phyloP scores from a whole-genome alignment of 2,329 filamentous ascomycete species.

The Cyphellophora attinorum region DNA sequence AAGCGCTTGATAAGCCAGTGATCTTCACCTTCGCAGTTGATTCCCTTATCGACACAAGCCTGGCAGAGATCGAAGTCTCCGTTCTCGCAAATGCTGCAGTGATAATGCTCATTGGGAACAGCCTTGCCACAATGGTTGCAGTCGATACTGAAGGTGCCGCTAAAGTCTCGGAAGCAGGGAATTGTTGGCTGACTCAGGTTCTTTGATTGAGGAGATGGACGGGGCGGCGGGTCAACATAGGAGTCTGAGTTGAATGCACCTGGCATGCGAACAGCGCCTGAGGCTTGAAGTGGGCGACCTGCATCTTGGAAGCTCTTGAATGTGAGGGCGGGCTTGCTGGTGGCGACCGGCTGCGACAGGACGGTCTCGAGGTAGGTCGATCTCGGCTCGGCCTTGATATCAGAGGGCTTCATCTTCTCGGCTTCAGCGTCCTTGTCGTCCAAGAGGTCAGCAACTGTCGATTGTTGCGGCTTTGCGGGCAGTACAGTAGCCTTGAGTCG shows the following conservation, averaged over 20 bases:
- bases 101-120: constrained; percentile 77
- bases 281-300: constrained; percentile 9
- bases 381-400: constrained; percentile 15
- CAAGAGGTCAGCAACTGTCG: constrained; percentile 2
- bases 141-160: constrained; percentile 66
- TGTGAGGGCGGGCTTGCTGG: constrained; percentile 3
- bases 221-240: constrained; percentile 4
- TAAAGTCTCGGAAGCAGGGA: constrained; percentile 24
- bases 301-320: constrained; percentile 13
- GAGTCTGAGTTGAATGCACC: constrained; percentile 11
- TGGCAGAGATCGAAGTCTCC: constrained; percentile 93
- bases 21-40: constrained; percentile 64
- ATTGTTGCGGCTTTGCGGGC: constrained; percentile 13
- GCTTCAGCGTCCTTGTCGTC: constrained; percentile 7
- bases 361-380: constrained; percentile 35
- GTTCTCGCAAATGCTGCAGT: constrained; percentile 86
- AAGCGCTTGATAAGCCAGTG: constrained; percentile 95
- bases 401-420: constrained; percentile 10
- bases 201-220: constrained; percentile 4
- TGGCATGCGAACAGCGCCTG: constrained; percentile 12
- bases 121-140: constrained; percentile 81
- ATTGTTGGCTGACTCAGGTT: constrained; percentile 22
- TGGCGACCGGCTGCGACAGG: constrained; percentile 17
- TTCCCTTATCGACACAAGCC: constrained; percentile 63
- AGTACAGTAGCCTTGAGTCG: constrained; percentile 64